These are phyloP conservation scores for Sugiyamaella chiloensis DNA, from an alignment of 805 yeast species.

Conservation along the genomic window DNA sequence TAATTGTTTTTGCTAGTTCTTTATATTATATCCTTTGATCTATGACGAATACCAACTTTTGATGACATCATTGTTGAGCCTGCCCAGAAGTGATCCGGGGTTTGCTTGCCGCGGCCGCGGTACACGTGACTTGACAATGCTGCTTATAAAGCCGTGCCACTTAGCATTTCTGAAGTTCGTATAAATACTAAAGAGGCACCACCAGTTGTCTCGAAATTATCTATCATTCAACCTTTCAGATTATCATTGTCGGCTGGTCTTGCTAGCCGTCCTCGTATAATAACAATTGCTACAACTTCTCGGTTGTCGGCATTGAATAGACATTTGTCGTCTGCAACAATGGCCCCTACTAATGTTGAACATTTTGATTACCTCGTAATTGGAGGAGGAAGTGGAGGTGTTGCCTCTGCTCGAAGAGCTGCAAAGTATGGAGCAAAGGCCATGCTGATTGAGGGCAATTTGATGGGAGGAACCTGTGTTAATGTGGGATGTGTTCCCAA, in stretches of 20 bases:
- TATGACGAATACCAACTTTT: too few species aligned
- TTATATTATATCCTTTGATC: too few species aligned
- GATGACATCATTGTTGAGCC: too few species aligned
- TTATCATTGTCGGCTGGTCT: too few species aligned
- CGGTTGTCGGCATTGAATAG: neutral
- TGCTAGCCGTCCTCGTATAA: neutral
- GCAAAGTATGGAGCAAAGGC: slow-evolving; percentile 88
- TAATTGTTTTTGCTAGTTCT: too few species aligned
- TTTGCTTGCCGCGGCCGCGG: too few species aligned
- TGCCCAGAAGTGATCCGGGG: too few species aligned
- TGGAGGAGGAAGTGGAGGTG: slow-evolving; percentile 99
- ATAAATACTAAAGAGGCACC: too few species aligned
- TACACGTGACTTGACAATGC: too few species aligned
- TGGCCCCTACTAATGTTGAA: slow-evolving; percentile 50
- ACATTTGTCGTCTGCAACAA: slow-evolving; percentile 28
- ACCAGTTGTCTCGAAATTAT: too few species aligned
- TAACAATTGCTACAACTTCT: neutral
- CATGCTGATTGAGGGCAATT: slow-evolving; percentile 72
- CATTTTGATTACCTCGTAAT: slow-evolving; percentile 91
- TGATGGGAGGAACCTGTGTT: slow-evolving; percentile 96
- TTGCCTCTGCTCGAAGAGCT: slow-evolving; percentile 96
- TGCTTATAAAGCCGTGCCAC: too few species aligned
- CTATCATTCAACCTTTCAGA: slow-evolving; percentile 2
- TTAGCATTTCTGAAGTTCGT: too few species aligned
- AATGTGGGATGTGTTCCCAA: slow-evolving; percentile 99